phyloP scores from a whole-genome alignment of 2,329 filamentous ascomycete species.

The Tolypocladium pustulatum region DNA sequence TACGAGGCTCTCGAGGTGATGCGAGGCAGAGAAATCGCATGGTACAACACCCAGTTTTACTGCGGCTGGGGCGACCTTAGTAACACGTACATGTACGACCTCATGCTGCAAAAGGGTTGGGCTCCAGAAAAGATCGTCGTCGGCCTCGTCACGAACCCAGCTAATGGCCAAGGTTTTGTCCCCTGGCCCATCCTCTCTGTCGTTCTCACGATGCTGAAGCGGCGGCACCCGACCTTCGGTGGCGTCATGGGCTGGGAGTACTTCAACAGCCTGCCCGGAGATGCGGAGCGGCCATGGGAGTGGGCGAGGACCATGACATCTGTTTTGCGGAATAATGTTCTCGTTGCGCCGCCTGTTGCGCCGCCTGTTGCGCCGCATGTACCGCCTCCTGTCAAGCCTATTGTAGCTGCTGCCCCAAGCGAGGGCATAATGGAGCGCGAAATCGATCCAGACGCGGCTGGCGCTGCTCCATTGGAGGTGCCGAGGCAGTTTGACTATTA shows the following conservation, averaged over 20 bases:
- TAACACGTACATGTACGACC: slow-evolving; percentile 36
- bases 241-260: slow-evolving; percentile 96
- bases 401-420: neutral
- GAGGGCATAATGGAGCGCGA: slow-evolving; percentile 6
- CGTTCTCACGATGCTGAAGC: slow-evolving; percentile 30
- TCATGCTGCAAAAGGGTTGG: slow-evolving; percentile 55
- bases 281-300: slow-evolving; percentile 54
- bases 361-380: neutral
- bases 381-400: neutral
- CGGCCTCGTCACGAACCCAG: slow-evolving; percentile 69
- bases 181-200: slow-evolving; percentile 33
- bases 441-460: slow-evolving; percentile 11
- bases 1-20: slow-evolving; percentile 65
- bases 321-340: slow-evolving; percentile 21
- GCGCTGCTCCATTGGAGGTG: slow-evolving; percentile 4
- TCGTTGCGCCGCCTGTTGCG: slow-evolving; percentile 6
- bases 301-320: slow-evolving; percentile 64
- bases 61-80: slow-evolving; percentile 66
- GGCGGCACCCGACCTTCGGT: slow-evolving; percentile 57
- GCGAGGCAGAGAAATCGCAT: slow-evolving; percentile 56
- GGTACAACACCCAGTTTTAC: slow-evolving; percentile 93
- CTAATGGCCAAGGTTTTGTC: slow-evolving; percentile 53
- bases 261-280: slow-evolving; percentile 69
- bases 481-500: slow-evolving; percentile 13
- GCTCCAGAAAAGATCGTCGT: slow-evolving; percentile 62